These are phyloP conservation scores for Hawksworthiomyces lignivorus DNA, from an alignment of 2,329 filamentous ascomycete species.

Conservation along the genomic window DNA sequence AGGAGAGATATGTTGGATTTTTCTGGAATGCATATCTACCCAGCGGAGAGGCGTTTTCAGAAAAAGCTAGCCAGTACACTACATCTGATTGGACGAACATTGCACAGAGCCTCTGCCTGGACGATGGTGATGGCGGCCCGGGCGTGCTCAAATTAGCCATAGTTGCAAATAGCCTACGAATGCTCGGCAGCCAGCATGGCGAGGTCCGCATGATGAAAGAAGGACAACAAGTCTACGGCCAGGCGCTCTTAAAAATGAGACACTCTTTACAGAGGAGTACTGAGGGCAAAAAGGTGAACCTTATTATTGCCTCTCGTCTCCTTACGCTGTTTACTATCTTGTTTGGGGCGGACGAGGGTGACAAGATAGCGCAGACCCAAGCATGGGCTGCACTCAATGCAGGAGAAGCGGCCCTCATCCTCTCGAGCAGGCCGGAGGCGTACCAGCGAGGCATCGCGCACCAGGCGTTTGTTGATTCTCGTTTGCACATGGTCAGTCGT, in stretches of 20 bases:
- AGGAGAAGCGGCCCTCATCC: background rate
- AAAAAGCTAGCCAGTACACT: background rate
- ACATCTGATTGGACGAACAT: conserved; percentile 2
- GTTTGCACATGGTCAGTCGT: background rate
- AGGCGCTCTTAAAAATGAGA: background rate
- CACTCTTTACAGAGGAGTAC: background rate
- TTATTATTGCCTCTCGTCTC: background rate
- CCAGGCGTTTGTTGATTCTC: conserved; percentile 2
- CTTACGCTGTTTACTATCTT: conserved; percentile 2
- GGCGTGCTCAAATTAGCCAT: conserved; percentile 1
- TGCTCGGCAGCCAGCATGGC: conserved; percentile 2
- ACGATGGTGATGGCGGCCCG: too few species aligned
- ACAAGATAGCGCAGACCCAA: background rate
- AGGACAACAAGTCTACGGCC: background rate
- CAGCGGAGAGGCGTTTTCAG: background rate
- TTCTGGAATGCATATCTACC: conserved; percentile 4
- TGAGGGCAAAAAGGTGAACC: background rate
- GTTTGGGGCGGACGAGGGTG: background rate
- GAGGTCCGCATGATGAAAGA: background rate
- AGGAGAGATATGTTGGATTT: conserved; percentile 2
- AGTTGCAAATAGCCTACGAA: conserved; percentile 1
- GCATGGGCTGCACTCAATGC: background rate
- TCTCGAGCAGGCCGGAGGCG: background rate
- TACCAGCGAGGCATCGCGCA: conserved; percentile 18
- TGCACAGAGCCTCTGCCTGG: background rate